These are phyloP conservation scores for Metschnikowia proteae DNA, from an alignment of 805 yeast genomes.

Conservation along the genomic window DNA sequence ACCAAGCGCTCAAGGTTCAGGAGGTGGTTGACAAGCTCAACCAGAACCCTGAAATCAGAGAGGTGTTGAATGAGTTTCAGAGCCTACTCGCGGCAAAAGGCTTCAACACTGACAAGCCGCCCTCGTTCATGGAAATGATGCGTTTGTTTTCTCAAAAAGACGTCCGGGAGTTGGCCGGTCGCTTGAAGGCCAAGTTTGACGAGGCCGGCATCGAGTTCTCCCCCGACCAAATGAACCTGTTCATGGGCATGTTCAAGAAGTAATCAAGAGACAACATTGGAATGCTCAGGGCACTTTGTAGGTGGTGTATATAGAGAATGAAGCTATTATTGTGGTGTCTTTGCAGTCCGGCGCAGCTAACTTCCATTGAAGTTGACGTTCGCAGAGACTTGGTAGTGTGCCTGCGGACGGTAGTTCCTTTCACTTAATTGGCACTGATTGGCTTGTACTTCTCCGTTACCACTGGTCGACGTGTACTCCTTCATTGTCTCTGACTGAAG, in stretches of 20 bases:
- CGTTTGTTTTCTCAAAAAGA: conserved; percentile 35
- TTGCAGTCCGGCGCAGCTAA: not conserved
- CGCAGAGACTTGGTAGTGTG: too few relatives aligned
- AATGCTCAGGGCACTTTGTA: not conserved
- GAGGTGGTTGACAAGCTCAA: conserved; percentile 18
- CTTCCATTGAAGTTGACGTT: not conserved
- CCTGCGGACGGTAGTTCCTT: too few relatives aligned
- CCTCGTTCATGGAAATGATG: conserved; percentile 35
- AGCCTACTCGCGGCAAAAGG: conserved; percentile 30
- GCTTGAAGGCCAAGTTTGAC: conserved; percentile 30
- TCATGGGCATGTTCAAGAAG: conserved; percentile 23
- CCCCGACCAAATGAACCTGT: conserved; percentile 31
- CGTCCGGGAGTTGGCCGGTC: conserved; percentile 26
- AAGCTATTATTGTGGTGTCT: not conserved
- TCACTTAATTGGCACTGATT: too few relatives aligned
- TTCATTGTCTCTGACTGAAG: too few relatives aligned
- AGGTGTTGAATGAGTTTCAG: conserved; percentile 30
- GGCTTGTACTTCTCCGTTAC: too few relatives aligned
- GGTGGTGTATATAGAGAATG: not conserved
- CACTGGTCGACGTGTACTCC: too few relatives aligned
- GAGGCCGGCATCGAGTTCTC: conserved; percentile 29
- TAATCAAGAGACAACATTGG: not conserved
- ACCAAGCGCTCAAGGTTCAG: conserved; percentile 13
- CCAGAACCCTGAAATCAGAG: conserved; percentile 29
- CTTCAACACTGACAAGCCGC: conserved; percentile 28